Base-by-base conservation (phyloP, 768 basidiomycete genomes). In the Leccinum aurantiacum region DNA sequence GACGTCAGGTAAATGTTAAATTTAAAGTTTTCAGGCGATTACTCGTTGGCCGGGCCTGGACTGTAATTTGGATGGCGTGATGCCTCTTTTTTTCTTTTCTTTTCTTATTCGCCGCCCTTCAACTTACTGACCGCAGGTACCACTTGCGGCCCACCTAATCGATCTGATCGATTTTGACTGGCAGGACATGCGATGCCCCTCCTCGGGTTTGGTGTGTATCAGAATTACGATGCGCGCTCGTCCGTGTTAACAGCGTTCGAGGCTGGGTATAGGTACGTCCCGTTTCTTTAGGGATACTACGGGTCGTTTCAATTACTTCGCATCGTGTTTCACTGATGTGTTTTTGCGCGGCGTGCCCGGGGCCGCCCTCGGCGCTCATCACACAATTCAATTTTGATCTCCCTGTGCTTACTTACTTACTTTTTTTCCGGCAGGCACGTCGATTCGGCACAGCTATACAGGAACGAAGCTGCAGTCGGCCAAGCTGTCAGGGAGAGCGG, bases 131-230 rank as follows among this genome's bases (percentile, higher is more conserved):
- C 44, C 19, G 44, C 19, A n/a, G n/a, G n/a, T n/a, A 46, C 44
- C 6, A 22, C 44, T 19, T 46, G 11, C 19, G 44, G 19, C 44
- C n/a, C 19, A 19, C 19, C n/a, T 19, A 46, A 19, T 46, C 44
- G 44, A 46, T 46, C 44, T 60, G 24, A 14, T 54, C 60, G 49
- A 68, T 31, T 35, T 49, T 27, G 49, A 47, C 22, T 31, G 56
- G 8, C 59, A 80, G 89, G 88, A 15, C 71, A 83, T 69, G 58
- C 72, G 24, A 85, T 91, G 75, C 89, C 90, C 24, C 70, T 79
- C 6, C 76, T 91, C 3, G 89, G 90, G 13, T 85, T 90, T 57
- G 89, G 84, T 44, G 88, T 90, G 19, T 91, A 85, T 67, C 80
- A 84, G 67, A 90, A 90, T 73, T 80, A 83, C 64, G 77, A 81